Conservation (phyloP, 352 stramenopile species). For the Globisporangium acanthophoron region DNA sequence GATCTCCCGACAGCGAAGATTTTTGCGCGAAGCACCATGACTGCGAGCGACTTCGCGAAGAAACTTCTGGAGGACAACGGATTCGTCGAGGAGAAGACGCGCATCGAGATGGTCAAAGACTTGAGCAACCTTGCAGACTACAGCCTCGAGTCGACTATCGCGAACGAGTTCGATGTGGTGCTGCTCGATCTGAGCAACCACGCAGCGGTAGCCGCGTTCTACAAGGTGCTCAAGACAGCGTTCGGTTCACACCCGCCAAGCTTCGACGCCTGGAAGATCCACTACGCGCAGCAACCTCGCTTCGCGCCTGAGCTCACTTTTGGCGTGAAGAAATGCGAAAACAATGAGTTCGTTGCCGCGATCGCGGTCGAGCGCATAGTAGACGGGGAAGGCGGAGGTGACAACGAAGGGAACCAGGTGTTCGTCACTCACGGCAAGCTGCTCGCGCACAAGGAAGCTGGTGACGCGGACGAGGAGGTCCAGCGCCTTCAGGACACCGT, state of each 20-base stretch:
- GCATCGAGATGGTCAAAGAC: slow-evolving; percentile 6
- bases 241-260: slow-evolving; percentile 7
- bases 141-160: too few species aligned
- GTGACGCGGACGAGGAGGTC: not conserved
- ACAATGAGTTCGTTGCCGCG: not conserved
- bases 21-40: too few species aligned
- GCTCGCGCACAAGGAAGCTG: not conserved
- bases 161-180: too few species aligned
- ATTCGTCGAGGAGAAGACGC: not conserved
- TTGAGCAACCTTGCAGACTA: not conserved
- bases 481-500: not conserved
- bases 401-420: not conserved
- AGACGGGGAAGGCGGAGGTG: not conserved
- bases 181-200: slow-evolving; percentile 6
- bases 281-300: slow-evolving; percentile 13
- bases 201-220: slow-evolving; percentile 3
- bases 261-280: slow-evolving; percentile 14
- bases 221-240: slow-evolving; percentile 10
- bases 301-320: slow-evolving; percentile 18
- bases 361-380: slow-evolving; percentile 4
- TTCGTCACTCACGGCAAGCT: not conserved
- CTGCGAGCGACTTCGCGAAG: slow-evolving; percentile 5
- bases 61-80: not conserved
- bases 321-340: slow-evolving; percentile 6
- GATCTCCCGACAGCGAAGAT: not conserved